A percentile compares a stretch with the other conserved stretches of the same genome.
Evolutionary conservation across 345 rosid genomes (phyloP).

Genomic region (Linum lewisii): DNA sequence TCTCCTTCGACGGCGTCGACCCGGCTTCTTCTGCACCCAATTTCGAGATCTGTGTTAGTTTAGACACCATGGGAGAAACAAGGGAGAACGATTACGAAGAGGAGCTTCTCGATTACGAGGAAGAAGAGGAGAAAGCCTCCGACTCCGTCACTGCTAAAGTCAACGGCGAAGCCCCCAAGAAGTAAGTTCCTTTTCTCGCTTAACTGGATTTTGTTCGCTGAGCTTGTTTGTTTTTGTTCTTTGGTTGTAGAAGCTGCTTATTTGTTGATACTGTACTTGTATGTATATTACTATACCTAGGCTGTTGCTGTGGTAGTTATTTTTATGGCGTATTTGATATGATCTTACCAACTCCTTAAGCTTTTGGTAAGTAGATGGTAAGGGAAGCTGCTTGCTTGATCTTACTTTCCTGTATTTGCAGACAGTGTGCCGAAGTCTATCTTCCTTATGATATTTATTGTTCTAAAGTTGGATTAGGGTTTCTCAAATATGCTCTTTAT

Average conservation of each 20-base stretch:
- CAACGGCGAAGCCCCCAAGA: constrained; percentile 82
- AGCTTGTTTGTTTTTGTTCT: too few relatives aligned
- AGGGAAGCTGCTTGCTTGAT: not conserved
- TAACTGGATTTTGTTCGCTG: too few relatives aligned
- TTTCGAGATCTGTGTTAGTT: constrained; percentile 6
- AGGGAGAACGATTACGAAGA: constrained; percentile 98
- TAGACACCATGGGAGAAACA: constrained; percentile 67
- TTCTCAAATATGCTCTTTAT: not conserved
- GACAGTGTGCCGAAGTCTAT: too few relatives aligned
- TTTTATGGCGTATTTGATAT: not conserved
- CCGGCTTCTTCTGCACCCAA: constrained; percentile 5
- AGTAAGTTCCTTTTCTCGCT: constrained; percentile 50
- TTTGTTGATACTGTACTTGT: too few relatives aligned
- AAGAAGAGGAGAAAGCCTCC: constrained; percentile 80
- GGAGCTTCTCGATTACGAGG: constrained; percentile 96
- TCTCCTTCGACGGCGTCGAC: constrained; percentile 1
- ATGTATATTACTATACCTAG: not conserved
- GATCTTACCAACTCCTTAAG: too few relatives aligned
- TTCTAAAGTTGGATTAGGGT: not conserved
- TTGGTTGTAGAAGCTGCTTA: too few relatives aligned
- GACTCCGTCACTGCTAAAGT: constrained; percentile 57
- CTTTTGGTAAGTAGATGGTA: too few relatives aligned
- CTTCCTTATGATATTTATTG: not conserved
- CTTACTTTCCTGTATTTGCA: too few relatives aligned
- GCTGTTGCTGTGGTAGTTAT: not conserved